These are phyloP conservation scores for Phaeoacremonium minimum DNA, from an alignment of 2,329 filamentous ascomycete species.

Conservation along the genomic window DNA sequence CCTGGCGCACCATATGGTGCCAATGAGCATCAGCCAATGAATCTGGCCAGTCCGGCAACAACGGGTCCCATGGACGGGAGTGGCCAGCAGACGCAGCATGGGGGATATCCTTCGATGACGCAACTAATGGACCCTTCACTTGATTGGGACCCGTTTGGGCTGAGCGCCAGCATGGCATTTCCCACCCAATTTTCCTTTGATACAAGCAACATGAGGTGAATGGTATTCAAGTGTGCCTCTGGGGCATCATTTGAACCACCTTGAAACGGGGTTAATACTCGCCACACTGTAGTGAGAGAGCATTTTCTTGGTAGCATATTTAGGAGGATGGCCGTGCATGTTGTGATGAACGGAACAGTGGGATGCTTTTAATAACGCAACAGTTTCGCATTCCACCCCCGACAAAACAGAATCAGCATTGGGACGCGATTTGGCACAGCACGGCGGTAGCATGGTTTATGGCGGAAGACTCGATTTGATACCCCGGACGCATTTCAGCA, in stretches of 20 bases:
- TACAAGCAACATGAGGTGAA: conserved; percentile 47
- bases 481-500: background rate
- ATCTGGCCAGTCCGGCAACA: conserved; percentile 31
- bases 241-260: too few relatives aligned
- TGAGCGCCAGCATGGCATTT: conserved; percentile 94
- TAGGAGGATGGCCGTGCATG: too few relatives aligned
- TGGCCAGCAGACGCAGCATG: conserved; percentile 48
- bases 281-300: too few relatives aligned
- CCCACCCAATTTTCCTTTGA: conserved; percentile 78
- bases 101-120: conserved; percentile 64
- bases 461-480: background rate
- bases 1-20: conserved; percentile 47
- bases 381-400: too few relatives aligned
- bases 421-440: too few relatives aligned
- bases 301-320: too few relatives aligned
- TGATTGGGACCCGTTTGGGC: conserved; percentile 88
- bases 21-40: conserved; percentile 30
- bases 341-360: too few relatives aligned
- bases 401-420: too few relatives aligned
- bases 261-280: too few relatives aligned
- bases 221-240: too few relatives aligned
- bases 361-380: too few relatives aligned
- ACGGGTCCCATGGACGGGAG: conserved; percentile 6
- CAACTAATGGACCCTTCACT: conserved; percentile 72
- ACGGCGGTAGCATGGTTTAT: too few relatives aligned